Conservation (phyloP, 331 rosid genomes). For the Dryas integrifolia region DNA sequence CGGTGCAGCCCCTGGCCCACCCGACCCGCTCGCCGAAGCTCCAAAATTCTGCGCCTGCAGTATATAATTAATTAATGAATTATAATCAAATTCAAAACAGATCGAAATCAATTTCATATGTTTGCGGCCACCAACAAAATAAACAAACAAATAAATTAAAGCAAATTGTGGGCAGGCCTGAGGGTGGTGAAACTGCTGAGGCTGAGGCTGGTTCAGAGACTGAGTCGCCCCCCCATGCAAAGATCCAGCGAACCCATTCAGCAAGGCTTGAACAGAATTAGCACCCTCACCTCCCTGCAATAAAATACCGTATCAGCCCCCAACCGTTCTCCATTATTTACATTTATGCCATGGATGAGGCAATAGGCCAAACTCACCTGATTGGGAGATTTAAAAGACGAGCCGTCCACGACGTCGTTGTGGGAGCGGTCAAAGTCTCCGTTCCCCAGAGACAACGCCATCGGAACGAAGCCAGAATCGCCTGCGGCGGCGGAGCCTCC, state of each 20-base stretch:
- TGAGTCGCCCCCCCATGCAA: slow-evolving; percentile 36
- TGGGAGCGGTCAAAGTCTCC: slow-evolving; percentile 47
- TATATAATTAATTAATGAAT: background rate
- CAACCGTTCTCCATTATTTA: background rate
- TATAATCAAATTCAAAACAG: background rate
- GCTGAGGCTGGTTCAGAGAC: slow-evolving; percentile 11
- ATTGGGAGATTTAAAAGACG: slow-evolving; percentile 58
- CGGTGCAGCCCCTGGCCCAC: slow-evolving; percentile 40
- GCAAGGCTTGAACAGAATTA: slow-evolving; percentile 52
- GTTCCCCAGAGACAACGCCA: slow-evolving; percentile 43
- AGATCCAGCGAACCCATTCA: slow-evolving; percentile 64
- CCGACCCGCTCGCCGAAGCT: slow-evolving; percentile 38
- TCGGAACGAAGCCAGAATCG: slow-evolving; percentile 41
- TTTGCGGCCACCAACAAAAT: no score
- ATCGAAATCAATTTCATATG: background rate
- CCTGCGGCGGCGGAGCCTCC: slow-evolving; percentile 13
- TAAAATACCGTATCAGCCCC: background rate
- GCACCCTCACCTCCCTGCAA: slow-evolving; percentile 48
- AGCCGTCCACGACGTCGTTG: slow-evolving; percentile 57
- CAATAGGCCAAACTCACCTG: slow-evolving; percentile 29
- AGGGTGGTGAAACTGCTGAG: slow-evolving; percentile 62
- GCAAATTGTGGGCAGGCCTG: slow-evolving; percentile 39
- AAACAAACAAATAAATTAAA: no score
- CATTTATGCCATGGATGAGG: background rate
- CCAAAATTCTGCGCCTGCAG: slow-evolving; percentile 52